These are phyloP conservation scores for Aspergillus tanneri DNA, from an alignment of 2,329 filamentous ascomycete genomes.

Conservation along the genomic window DNA sequence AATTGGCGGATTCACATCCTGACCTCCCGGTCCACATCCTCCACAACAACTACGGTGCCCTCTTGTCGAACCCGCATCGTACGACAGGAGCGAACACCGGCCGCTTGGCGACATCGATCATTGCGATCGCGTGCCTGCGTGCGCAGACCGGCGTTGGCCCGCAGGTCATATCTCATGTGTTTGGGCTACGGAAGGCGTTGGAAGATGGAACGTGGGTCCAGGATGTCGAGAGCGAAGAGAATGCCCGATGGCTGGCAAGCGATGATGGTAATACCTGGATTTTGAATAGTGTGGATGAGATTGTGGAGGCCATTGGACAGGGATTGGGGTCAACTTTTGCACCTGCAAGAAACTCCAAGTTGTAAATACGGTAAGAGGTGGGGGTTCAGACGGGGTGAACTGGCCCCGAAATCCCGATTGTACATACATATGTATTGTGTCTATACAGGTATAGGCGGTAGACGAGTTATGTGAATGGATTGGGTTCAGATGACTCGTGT, in stretches of 20 bases:
- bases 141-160: slow-evolving; percentile 80
- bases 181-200: slow-evolving; percentile 73
- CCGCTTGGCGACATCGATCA: slow-evolving; percentile 67
- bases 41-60: slow-evolving; percentile 68
- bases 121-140: slow-evolving; percentile 72
- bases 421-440: neutral
- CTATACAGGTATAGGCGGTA: too few relatives aligned
- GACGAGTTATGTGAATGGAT: too few relatives aligned
- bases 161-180: slow-evolving; percentile 78
- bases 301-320: slow-evolving; percentile 53
- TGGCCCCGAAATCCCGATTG: neutral
- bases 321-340: slow-evolving; percentile 57
- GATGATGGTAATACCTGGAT: slow-evolving; percentile 67
- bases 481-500: too few relatives aligned
- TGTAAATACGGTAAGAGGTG: slow-evolving; percentile 19
- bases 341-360: slow-evolving; percentile 42
- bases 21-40: slow-evolving; percentile 80
- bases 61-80: slow-evolving; percentile 65
- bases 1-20: slow-evolving; percentile 73
- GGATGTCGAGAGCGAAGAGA: slow-evolving; percentile 54
- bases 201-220: slow-evolving; percentile 62
- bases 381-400: neutral
- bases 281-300: slow-evolving; percentile 59
- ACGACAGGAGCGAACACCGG: slow-evolving; percentile 58
- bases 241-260: slow-evolving; percentile 60